phyloP scores from a whole-genome alignment of 1,284 basidiomycete genomes.

The Caloboletus firmus region DNA sequence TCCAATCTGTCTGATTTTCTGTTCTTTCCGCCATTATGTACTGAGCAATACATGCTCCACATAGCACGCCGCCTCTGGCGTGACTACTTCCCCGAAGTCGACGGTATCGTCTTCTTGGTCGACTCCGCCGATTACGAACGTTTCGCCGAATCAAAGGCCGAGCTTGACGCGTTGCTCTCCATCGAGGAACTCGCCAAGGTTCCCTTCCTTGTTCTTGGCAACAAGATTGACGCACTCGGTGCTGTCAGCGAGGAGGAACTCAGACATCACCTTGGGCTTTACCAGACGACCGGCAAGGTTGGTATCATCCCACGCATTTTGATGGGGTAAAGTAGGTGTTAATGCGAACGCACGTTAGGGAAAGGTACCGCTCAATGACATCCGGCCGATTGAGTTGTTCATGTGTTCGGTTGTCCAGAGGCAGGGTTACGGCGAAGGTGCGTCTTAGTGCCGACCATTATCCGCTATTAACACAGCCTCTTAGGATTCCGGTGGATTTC shows the following conservation, averaged over 20 bases:
- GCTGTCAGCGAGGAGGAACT: constrained; percentile 98
- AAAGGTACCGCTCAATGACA: constrained; percentile 95
- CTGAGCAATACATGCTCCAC: constrained; percentile 9
- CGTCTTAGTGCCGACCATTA: constrained; percentile 14
- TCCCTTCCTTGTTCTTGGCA: constrained; percentile 97
- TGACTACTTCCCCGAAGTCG: constrained; percentile 99
- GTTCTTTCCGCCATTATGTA: constrained; percentile 1
- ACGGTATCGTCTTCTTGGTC: constrained; percentile 98
- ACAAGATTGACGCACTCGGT: constrained; percentile 99
- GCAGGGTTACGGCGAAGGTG: constrained; percentile 97
- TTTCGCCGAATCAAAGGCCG: constrained; percentile 93
- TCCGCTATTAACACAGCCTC: constrained; percentile 6
- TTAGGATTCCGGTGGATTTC: constrained; percentile 95
- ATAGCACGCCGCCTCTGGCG: constrained; percentile 98
- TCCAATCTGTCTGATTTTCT: constrained; percentile 5
- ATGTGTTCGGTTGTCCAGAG: constrained; percentile 99
- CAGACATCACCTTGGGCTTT: constrained; percentile 91
- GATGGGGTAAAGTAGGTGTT: neutral
- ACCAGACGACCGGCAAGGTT: constrained; percentile 99
- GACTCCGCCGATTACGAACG: constrained; percentile 97
- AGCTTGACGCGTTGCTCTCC: constrained; percentile 91
- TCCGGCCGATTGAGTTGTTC: constrained; percentile 98
- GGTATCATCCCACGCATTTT: constrained; percentile 13
- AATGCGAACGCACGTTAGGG: constrained; percentile 54
- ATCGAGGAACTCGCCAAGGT: constrained; percentile 96